Base-by-base conservation (phyloP, 768 basidiomycete genomes). In the Strobilomyces confusus region DNA sequence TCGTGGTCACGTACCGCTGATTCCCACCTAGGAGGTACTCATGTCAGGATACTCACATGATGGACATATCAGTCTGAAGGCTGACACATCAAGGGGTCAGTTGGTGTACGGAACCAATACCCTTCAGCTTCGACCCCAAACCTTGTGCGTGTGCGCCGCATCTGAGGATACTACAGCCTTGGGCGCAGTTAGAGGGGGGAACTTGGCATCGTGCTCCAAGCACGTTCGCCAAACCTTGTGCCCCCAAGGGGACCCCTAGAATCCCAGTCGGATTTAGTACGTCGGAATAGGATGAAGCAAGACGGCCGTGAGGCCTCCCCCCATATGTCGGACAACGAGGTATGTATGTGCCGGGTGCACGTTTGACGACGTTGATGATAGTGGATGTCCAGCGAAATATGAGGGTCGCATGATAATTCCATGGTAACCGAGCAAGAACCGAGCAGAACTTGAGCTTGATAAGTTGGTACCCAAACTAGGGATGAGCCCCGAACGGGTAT, bases 131-230 rank as follows among this genome's bases (percentile, higher is more conserved):
- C n/a, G 47, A 37, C 30, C 8, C 37, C 32, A 34, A 45, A 44
- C 40, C 23, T 58, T 49, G 8, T 20, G 34, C 29, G 49, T 41
- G 29, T 36, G 34, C 13, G 32, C 41, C 40, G 32, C 15, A 45
- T 48, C 33, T 11, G 48, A 50, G 26, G 25, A 36, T 33, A 40
- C 26, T 8, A 5, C 14, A 43, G 19, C 19, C 26, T 26, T 26
- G 12, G 37, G 63, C 52, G 60, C 57, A 17, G 51, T 54, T 56
- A 63, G 51, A 41, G 58, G 29, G 63, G 49, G 9, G 54, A 54
- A 42, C 20, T 53, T 30, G 17, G 15, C 49, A 33, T 47, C 58
- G 49, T 51, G 50, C 22, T 40, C 47, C 25, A 29, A 42, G 46
- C 48, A 29, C 29, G 23, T 47, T 58, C 44, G 56, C 48, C 45